These are phyloP conservation scores for Cladorrhinum sp. DNA, from an alignment of 2,329 filamentous ascomycete species.

Conservation along the genomic window DNA sequence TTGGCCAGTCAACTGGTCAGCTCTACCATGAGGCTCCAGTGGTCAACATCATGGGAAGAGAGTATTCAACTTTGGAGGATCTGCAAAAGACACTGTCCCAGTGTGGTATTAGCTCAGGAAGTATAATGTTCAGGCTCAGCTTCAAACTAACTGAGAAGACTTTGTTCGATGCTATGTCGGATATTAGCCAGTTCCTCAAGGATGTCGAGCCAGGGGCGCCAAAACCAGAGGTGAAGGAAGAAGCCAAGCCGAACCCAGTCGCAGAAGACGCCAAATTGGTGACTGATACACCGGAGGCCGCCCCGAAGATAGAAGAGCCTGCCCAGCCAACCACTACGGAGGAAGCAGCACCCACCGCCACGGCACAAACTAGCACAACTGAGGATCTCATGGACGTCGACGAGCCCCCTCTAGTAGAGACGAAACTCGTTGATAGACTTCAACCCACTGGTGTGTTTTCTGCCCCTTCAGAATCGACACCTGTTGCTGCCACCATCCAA, in stretches of 20 bases:
- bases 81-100: conserved; percentile 87
- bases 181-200: conserved; percentile 75
- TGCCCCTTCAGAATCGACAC: conserved; percentile 70
- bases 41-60: conserved; percentile 77
- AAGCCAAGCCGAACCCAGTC: conserved; percentile 14
- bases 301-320: conserved; percentile 14
- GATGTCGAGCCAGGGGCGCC: conserved; percentile 37
- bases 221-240: conserved; percentile 18
- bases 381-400: conserved; percentile 22
- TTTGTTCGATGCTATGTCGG: conserved; percentile 77
- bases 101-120: conserved; percentile 82
- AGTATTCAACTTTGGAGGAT: conserved; percentile 72
- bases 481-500: conserved; percentile 66
- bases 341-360: not conserved
- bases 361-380: not conserved
- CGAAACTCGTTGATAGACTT: conserved; percentile 30
- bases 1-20: conserved; percentile 62
- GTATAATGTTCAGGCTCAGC: conserved; percentile 70
- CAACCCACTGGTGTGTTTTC: conserved; percentile 69
- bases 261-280: conserved; percentile 15
- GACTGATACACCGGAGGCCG: conserved; percentile 13
- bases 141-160: conserved; percentile 76
- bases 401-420: conserved; percentile 6
- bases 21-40: conserved; percentile 86
- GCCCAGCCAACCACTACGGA: conserved; percentile 1